A percentile compares a stretch with the other conserved stretches of the same genome.
Evolutionary conservation across 2,329 filamentous ascomycete genomes (phyloP).

Genomic region (Fusarium anguioides): DNA sequence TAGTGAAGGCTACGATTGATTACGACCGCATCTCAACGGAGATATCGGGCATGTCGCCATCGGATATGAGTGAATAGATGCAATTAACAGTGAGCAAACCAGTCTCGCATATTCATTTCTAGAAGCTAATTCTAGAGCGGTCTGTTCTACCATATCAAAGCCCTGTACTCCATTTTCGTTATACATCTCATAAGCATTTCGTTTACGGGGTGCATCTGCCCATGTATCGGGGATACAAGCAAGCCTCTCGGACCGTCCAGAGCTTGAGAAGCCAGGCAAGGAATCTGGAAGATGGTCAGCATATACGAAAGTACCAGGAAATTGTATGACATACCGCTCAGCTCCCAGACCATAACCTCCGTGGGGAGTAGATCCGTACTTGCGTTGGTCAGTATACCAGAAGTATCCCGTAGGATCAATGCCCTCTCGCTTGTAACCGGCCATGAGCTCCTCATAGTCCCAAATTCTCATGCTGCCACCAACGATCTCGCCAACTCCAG

Average conservation of each 20-base stretch:
- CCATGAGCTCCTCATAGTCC: conserved; percentile 88
- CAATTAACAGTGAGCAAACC: conserved; percentile 17
- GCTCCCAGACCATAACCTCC: conserved; percentile 93
- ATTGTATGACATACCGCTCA: conserved; percentile 65
- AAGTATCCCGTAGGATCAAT: conserved; percentile 90
- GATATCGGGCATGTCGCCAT: conserved; percentile 14
- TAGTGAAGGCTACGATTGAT: conserved; percentile 10
- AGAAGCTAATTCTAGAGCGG: conserved; percentile 19
- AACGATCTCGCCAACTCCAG: conserved; percentile 95
- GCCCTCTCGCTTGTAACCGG: conserved; percentile 85
- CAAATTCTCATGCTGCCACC: conserved; percentile 97
- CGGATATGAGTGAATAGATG: not conserved
- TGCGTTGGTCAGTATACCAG: conserved; percentile 98
- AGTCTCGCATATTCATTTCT: conserved; percentile 28
- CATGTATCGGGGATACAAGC: conserved; percentile 84
- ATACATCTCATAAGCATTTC: conserved; percentile 17
- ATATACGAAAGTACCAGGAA: not conserved
- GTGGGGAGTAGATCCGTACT: conserved; percentile 91
- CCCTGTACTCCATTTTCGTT: conserved; percentile 31
- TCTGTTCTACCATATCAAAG: conserved; percentile 25
- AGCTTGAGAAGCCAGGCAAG: conserved; percentile 73
- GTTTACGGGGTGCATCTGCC: conserved; percentile 79
- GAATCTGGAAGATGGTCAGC: conserved; percentile 49
- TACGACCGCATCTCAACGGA: conserved; percentile 17
- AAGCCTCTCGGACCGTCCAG: conserved; percentile 73